Evolutionary conservation across 345 rosid genomes (phyloP).

Genomic region (Syzygium jambos): DNA sequence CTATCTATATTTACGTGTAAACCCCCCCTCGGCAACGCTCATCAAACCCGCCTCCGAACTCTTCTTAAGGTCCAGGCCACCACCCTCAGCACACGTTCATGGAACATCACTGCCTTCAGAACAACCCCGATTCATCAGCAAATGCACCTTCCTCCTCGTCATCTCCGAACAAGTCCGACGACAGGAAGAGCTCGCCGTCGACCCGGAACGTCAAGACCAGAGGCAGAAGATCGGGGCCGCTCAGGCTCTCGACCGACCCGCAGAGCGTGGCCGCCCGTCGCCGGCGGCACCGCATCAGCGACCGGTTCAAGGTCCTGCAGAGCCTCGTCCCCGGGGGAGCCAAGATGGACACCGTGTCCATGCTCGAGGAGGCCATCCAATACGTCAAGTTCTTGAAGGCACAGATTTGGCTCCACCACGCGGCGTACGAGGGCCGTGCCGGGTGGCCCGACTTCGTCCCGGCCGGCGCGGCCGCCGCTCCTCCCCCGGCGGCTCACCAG

Average conservation of each 20-base stretch:
- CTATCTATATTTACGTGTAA: not conserved
- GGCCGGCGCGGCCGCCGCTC: not conserved
- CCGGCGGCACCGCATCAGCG: slow-evolving; percentile 77
- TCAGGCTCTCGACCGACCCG: slow-evolving; percentile 73
- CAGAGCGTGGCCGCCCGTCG: slow-evolving; percentile 92
- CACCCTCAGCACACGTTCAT: not conserved
- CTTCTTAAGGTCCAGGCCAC: not conserved
- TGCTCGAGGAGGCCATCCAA: slow-evolving; percentile 80
- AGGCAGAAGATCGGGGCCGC: slow-evolving; percentile 1
- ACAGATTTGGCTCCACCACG: slow-evolving; percentile 68
- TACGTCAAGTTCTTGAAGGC: slow-evolving; percentile 86
- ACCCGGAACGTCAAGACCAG: slow-evolving; percentile 3
- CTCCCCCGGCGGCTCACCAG: not conserved
- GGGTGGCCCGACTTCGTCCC: not conserved
- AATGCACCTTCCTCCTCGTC: not conserved
- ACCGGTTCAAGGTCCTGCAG: slow-evolving; percentile 75
- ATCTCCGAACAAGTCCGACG: not conserved
- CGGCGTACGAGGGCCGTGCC: slow-evolving; percentile 15
- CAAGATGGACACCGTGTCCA: slow-evolving; percentile 87
- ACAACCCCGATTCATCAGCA: not conserved
- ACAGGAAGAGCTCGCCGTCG: not conserved
- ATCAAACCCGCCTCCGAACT: not conserved
- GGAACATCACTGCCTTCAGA: not conserved
- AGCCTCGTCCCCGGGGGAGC: slow-evolving; percentile 84
- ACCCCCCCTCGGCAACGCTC: not conserved